Base-by-base conservation (phyloP, 371 early-diverging fungal genomes). In the Amoeboaphelidium protococcarum region DNA sequence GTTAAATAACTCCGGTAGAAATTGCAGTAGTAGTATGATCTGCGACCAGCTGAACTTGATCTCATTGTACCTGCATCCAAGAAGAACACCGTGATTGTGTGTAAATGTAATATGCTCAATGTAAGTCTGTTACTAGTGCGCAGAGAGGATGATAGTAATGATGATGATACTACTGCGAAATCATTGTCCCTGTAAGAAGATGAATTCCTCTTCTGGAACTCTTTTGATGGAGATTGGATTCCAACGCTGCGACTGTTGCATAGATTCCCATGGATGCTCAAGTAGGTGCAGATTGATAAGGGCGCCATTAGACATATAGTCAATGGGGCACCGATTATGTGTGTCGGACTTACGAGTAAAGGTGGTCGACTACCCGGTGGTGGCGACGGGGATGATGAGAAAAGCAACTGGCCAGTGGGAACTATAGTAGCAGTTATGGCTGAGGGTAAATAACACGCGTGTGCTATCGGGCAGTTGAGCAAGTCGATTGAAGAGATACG, bases 221-320 rank as follows among this genome's bases (percentile, higher is more conserved):
- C 81, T 53, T 90, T 81, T 59, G 87, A 88, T 54, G 92, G 89
- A 10, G 84, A 83, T 45, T 79, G 73, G 50, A 72, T 71, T 44
- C 96, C 94, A 21, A 78, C 78, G 13, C 69, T 95, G 20, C 70
- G 70, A 19, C 62, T 95, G 21, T 62, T 95, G 26, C 92, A 91
- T 63, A 72, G 80, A 67, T 92, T 82, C 67, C 96, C 96, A 0
- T 76, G 73, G 59, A 82, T 89, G 48, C 64, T 94, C 59, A 87
- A 90, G 31, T 65, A 66, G 26, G 61, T 92, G 45, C 89, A 88
- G 56, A 90, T 92, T 22, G 96, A 95, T 58, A 58, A 58, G 41
- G 96, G 95, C 3, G 96, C 96, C 23, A 92, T 94, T 57, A 94
- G 92, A 67, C 90, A 88, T 61, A 79, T 95, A 10, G 71, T 95